These are phyloP conservation scores for Poterioochromonas sp. DNA, from an alignment of 352 stramenopile genomes.

Conservation along the genomic window DNA sequence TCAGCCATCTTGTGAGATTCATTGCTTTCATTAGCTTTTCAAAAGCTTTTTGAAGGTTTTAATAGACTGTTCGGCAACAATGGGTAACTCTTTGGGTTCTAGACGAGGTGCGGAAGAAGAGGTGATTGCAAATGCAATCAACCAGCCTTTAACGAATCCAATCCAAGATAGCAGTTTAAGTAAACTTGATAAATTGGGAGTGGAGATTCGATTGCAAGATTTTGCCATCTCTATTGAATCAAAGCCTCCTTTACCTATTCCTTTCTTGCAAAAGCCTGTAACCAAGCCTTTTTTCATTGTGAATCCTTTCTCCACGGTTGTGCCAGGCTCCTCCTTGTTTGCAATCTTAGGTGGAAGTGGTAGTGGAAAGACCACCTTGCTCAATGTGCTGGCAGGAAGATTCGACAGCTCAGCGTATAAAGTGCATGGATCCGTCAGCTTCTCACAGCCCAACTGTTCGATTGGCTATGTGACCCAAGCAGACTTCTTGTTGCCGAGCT, in stretches of 20 bases:
- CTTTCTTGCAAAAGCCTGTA: background rate
- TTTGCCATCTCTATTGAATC: background rate
- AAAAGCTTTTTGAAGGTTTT: too few relatives aligned
- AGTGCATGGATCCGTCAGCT: background rate
- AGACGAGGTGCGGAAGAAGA: too few relatives aligned
- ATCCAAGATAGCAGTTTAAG: too few relatives aligned
- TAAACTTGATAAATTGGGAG: too few relatives aligned
- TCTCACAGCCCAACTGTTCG: background rate
- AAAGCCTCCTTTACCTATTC: background rate
- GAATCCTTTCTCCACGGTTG: background rate
- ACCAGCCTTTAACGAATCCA: too few relatives aligned
- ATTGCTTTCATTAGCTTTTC: too few relatives aligned
- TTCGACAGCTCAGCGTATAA: background rate
- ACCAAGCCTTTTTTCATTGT: background rate
- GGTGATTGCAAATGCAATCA: too few relatives aligned
- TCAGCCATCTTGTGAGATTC: too few relatives aligned
- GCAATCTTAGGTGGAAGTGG: constrained; percentile 8
- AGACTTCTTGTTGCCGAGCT: background rate
- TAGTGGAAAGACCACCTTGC: background rate
- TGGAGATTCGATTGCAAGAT: too few relatives aligned
- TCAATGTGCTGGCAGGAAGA: constrained; percentile 1
- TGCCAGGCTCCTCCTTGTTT: background rate
- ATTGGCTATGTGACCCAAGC: constrained; percentile 11
- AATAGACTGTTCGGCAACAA: too few relatives aligned
- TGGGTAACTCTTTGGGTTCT: too few relatives aligned